Evolutionary conservation across 192 early-diverging fungal genomes (phyloP), one percentile per base, ranked within the genome.

Genomic region (Funneliformis mosseae): DNA sequence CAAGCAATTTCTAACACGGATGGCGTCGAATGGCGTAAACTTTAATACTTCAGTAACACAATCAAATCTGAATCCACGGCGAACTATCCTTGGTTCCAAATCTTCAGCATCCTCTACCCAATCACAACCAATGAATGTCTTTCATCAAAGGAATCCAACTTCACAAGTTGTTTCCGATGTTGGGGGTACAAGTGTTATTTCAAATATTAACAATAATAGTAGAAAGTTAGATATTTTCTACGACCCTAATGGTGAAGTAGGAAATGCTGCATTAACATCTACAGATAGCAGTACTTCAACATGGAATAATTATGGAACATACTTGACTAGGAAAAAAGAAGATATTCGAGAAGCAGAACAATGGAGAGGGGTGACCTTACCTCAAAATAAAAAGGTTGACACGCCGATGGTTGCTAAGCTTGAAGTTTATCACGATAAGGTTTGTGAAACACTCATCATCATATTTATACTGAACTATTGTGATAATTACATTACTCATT

Each of bases 271-370:
- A 4, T 55, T 68, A 4, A 18, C 84, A 3, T 46, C 28, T 4
- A 12, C 62, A 12, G 18, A 60, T 4, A 55, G 63, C 2, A 45
- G 41, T 3, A 6, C 73, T 5, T 66, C 77, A 8, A 76, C 85
- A 10, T 94, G 93, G 94, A 68, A 27, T 1, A 92, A 93, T 45
- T 87, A 89, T 50, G 92, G 92, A 7, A 86, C 91, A 1, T 83
- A 90, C 27, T 83, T 84, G 27, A 80, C 87, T 18, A 83, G 91
- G 8, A 83, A 87, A n/a, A 95, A 95, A 83, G 94, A 96, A 83
- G 94, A 95, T 79, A 60, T 89, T 8, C 82, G 74, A 6, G 91
- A 94, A 60, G 82, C 90, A 5, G 85, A 84, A 11, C 73, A 80
- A 41, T 94, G 92, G 94, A 88, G 85, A 68, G 91, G 90, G 0